Evolutionary conservation across 306 rosid species (phyloP).

Genomic region (Nissolia schottii): DNA sequence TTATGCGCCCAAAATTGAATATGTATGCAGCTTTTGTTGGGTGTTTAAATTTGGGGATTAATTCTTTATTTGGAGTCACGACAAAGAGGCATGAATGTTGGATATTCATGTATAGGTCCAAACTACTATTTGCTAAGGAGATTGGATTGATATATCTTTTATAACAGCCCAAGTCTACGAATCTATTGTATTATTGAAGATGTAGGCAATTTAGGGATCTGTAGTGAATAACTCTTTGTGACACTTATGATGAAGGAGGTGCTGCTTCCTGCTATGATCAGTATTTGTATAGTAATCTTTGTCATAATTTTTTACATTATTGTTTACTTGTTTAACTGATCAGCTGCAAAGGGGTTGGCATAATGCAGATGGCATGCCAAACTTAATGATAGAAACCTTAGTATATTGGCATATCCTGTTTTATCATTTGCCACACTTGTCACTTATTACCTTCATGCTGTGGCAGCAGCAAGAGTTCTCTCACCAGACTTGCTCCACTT

Average conservation of each 20-base stretch:
- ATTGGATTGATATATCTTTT: neutral
- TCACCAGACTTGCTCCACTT: conserved; percentile 60
- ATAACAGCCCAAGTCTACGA: neutral
- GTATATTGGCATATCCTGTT: neutral
- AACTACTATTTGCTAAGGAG: too few relatives aligned
- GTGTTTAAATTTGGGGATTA: neutral
- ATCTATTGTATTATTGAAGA: neutral
- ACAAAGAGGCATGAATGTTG: neutral
- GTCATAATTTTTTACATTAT: neutral
- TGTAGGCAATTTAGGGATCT: neutral
- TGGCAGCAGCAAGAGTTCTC: conserved; percentile 57
- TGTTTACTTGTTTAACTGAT: neutral
- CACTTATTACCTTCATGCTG: conserved; percentile 26
- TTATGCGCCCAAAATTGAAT: neutral
- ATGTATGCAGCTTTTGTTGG: neutral
- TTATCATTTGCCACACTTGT: neutral
- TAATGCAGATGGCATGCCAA: neutral
- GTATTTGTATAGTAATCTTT: neutral
- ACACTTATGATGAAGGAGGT: neutral
- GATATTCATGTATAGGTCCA: neutral
- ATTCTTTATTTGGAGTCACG: neutral
- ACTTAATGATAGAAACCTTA: neutral
- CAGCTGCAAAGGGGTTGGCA: neutral
- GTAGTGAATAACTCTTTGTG: neutral
- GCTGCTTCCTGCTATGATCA: neutral